Evolutionary conservation across 2,329 filamentous ascomycete species (phyloP), one percentile per base, ranked within the genome.

Genomic region (Ascochyta lentis): DNA sequence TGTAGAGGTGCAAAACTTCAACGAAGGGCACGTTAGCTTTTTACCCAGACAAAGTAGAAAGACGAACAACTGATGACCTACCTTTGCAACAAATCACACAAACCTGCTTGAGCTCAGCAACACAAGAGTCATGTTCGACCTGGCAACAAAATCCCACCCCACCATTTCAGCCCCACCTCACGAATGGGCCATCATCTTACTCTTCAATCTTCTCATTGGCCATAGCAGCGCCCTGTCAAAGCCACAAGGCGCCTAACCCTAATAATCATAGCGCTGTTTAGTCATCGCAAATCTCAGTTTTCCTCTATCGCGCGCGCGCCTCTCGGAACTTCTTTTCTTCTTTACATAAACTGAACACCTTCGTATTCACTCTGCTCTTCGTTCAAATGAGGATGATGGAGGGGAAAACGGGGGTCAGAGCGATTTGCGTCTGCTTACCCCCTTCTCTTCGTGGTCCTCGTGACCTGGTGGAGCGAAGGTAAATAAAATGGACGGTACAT

Each of bases 351-450:
- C 68, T 72, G 69, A 72, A 79, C 44, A 66, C 66, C 77, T 78
- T 75, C 84, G 82, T 86, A 88, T 88, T 87, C 85, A 87, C 85
- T 88, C 85, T 85, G 81, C 80, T 79, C 83, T 83, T 79, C 79
- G 72, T 75, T 76, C 74, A 83, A 78, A 81, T 85, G 83, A 79
- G 80, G 64, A 67, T 82, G 79, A 75, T 82, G 83, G 86, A 88
- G 85, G 86, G 86, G 86, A 88, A 88, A 87, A 75, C 83, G 84
- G 81, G 84, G 84, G 85, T 84, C 66, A 88, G 85, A 76, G 63
- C 63, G 59, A 45, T 33, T 29, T 55, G 63, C 76, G 80, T 82
- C 81, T 78, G 80, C 83, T 86, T 86, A 86, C 83, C 83, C 83
- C 85, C 71, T 71, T 69, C 66, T 79, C 76, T 78, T 78, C 80